A percentile compares a stretch with the other conserved stretches of the same genome.
Evolutionary conservation across 1,284 basidiomycete genomes (phyloP).

Genomic region (Inonotus hispidus): DNA sequence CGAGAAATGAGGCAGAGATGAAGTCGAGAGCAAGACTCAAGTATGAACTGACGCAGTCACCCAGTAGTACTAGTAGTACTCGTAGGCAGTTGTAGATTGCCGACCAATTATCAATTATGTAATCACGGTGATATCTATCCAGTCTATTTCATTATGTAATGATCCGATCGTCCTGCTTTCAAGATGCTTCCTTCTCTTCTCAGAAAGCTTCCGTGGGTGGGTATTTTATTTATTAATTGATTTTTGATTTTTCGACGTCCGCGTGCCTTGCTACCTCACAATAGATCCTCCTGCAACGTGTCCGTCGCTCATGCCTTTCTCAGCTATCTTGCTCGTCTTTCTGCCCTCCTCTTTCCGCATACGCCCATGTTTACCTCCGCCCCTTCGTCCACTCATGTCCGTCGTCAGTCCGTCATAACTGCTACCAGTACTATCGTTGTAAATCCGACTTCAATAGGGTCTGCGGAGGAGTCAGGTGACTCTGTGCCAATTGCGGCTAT

Average conservation of each 20-base stretch:
- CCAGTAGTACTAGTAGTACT: conserved; percentile 75
- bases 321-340: neutral
- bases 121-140: neutral
- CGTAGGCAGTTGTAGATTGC: conserved; percentile 18
- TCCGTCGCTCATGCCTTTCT: neutral
- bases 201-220: neutral
- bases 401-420: conserved; percentile 20
- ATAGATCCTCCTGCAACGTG: neutral
- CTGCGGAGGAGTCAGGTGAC: neutral
- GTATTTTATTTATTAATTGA: neutral
- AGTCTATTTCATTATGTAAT: neutral
- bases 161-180: neutral
- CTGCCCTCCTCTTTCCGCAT: neutral
- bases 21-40: too few species aligned
- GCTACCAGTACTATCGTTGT: conserved; percentile 13
- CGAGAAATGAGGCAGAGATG: too few species aligned
- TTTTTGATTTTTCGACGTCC: neutral
- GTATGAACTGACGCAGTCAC: conserved; percentile 61
- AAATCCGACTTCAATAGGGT: conserved; percentile 3
- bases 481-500: conserved; percentile 44
- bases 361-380: neutral
- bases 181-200: neutral
- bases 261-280: neutral
- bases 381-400: neutral
- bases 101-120: conserved; percentile 17